Conservation (phyloP, 257 asterid species). For the Leptodermis oblonga region DNA sequence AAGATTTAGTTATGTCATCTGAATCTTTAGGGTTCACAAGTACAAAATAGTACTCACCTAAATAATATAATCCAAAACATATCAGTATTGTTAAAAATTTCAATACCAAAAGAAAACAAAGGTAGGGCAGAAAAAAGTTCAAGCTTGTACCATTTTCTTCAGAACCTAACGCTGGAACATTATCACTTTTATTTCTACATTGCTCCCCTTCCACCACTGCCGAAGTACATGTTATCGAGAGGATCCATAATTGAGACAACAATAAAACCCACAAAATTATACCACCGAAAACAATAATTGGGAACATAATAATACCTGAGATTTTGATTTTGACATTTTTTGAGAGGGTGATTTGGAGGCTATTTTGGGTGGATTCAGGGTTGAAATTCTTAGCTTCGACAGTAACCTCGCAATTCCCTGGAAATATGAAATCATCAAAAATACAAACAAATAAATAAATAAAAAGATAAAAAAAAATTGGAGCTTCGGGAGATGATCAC, state of each 20-base stretch:
- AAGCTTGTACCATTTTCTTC: conserved; percentile 39
- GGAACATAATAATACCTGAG: conserved; percentile 32
- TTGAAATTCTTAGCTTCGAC: conserved; percentile 55
- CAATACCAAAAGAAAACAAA: background rate
- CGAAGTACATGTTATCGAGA: background rate
- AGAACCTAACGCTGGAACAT: conserved; percentile 15
- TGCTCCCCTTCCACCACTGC: conserved; percentile 45
- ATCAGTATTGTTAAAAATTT: background rate
- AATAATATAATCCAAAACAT: background rate
- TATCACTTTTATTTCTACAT: conserved; percentile 10
- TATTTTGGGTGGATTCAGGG: conserved; percentile 34
- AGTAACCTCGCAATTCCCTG: conserved; percentile 66
- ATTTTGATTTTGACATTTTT: conserved; percentile 43
- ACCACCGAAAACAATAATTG: background rate
- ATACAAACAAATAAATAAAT: background rate
- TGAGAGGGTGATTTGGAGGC: conserved; percentile 49
- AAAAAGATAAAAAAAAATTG: no score
- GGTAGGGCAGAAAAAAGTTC: background rate
- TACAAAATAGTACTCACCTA: conserved; percentile 56
- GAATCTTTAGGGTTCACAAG: conserved; percentile 75
- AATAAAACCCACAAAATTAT: background rate
- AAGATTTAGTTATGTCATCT: conserved; percentile 44
- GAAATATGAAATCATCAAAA: background rate
- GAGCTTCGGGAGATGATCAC: background rate
- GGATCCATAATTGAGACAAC: background rate